Base-by-base conservation (phyloP, 2,329 filamentous ascomycete species). In the Nectriaceae sp. region DNA sequence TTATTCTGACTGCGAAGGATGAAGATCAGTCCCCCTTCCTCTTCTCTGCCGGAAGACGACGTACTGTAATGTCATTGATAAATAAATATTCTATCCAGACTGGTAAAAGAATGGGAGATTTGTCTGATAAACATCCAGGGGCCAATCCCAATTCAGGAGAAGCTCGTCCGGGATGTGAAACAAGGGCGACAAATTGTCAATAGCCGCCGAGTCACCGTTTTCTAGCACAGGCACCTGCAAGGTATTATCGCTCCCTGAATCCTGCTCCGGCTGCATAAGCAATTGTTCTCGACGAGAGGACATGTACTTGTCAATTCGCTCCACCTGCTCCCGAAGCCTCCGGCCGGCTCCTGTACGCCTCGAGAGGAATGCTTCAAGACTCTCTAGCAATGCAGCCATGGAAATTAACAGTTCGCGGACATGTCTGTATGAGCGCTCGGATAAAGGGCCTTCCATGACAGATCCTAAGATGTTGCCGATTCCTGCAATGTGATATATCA, bases 401-500 rank as follows among this genome's bases (percentile, higher is more conserved):
- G 59, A 62, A 18, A 68, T 51, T 24, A 69, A 56, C 39, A 68
- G 52, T 8, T 55, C 55, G 16, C 63, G 56, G 11, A 68, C 61
- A 4, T 53, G 54, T 33, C 47, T 56, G 42, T 61, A 67, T 13
- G 63, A 56, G 6, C 45, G 46, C 46, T 67, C 64, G 10, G 59
- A 63, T 21, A 69, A 53, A 3, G 56, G 59, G 11, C 60, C 60
- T 40, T 67, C 65, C 52, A 69, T 63, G 29, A 68, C 64, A 11
- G 66, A 65, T 19, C 66, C 65, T 5, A 69, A 54, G n/a, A 69
- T 66, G 19, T 54, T 59, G 40, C 66, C 66, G 16, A 69, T 69
- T 29, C 65, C 61, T 33, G 59, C 65, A 16, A 69, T 53, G 40
- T 69, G 67, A 40, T 67, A 59, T 29, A 69, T 56, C 18, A 69